Conservation (phyloP, 2,329 filamentous ascomycete genomes). For the Xylariaceae sp. region DNA sequence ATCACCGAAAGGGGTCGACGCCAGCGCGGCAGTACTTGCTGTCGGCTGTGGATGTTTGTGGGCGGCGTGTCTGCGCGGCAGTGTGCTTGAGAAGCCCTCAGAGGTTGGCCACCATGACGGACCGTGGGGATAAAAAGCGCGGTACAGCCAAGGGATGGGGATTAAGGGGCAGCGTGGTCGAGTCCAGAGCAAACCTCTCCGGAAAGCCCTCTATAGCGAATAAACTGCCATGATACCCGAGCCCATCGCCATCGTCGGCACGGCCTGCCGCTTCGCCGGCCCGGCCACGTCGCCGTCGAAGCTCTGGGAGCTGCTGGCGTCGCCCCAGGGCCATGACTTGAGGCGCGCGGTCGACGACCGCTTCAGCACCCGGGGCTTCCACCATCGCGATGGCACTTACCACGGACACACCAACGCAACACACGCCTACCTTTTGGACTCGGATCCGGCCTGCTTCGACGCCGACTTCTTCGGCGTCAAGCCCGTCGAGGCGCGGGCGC, state of each 20-base stretch:
- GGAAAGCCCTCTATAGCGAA: too few species aligned
- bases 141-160: too few species aligned
- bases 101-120: too few species aligned
- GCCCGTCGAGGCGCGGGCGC: slow-evolving; percentile 1
- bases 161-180: too few species aligned
- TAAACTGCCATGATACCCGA: too few species aligned
- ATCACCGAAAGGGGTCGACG: too few species aligned
- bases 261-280: neutral
- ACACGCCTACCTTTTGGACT: slow-evolving; percentile 1
- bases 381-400: slow-evolving; percentile 1
- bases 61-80: too few species aligned
- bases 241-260: slow-evolving; percentile 1
- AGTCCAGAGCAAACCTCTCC: too few species aligned
- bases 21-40: too few species aligned
- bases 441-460: slow-evolving; percentile 2
- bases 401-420: slow-evolving; percentile 1
- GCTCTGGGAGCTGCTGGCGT: neutral
- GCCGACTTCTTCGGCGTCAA: slow-evolving; percentile 4
- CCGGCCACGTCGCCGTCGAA: neutral
- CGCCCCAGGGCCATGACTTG: neutral
- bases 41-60: too few species aligned
- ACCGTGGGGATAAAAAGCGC: too few species aligned
- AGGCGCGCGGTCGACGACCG: slow-evolving; percentile 1
- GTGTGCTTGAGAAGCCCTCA: too few species aligned
- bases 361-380: slow-evolving; percentile 3